Evolutionary conservation across 495 filamentous ascomycete genomes (phyloP), one percentile per base, ranked within the genome.

Genomic region (Xylaria bambusicola): DNA sequence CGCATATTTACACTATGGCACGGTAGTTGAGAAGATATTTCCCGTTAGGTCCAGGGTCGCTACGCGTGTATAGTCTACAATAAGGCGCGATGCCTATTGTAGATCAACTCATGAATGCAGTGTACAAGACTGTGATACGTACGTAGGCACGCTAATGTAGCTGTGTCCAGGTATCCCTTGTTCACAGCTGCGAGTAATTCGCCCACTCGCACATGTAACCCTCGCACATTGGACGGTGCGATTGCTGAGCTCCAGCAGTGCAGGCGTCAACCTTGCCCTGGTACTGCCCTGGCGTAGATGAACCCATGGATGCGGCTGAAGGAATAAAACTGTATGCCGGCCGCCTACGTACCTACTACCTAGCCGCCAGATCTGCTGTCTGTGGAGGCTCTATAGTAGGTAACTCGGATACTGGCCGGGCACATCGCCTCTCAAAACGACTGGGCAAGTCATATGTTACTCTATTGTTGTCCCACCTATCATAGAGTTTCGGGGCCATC

Each of bases 291-390:
- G n/a, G n/a, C n/a, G n/a, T n/a, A n/a, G n/a, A 29, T 31, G n/a
- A 2, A 54, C 45, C 45, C 46, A 26, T 29, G 24, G 26, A 59
- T 59, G 56, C 51, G 56, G 47, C 56, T 52, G 47, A 59, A 51
- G 41, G 12, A 8, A 23, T 13, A 38, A 18, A 51, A 29, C 9
- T 17, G 38, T 21, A 6, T 48, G 18, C 31, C 42, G 29, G 29
- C 5, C 5, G 29, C 44, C n/a, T n/a, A n/a, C n/a, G n/a, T n/a
- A n/a, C n/a, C n/a, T n/a, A n/a, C n/a, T n/a, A n/a, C 24, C 36
- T 57, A 15, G 20, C 54, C 18, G 21, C 13, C 42, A 29, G 54
- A 49, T 29, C 41, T 48, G 26, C 23, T n/a, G 18, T 45, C 36
- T 7, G 24, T 49, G 15, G 13, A 29, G 46, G 23, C 9, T 21